Percentiles rank a stretch among this genome's conserved stretches.
Conservation (phyloP, 371 early-diverging fungal species). For the Circinella umbellata region DNA sequence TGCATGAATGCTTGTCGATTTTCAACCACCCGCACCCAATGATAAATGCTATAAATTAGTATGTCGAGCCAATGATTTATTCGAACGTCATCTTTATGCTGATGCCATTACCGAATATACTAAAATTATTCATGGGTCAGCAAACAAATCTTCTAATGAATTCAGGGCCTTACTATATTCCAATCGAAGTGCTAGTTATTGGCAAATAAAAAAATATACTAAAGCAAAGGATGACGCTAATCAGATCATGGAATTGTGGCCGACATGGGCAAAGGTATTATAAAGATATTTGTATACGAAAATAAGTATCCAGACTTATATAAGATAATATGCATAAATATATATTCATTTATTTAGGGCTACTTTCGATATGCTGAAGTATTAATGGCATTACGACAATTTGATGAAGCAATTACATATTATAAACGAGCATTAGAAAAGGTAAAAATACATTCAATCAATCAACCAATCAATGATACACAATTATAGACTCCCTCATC, state of each 20-base stretch:
- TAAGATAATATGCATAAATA: not conserved
- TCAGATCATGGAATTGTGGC: constrained; percentile 59
- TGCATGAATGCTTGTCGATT: constrained; percentile 9
- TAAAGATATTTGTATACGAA: no score
- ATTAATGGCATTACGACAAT: constrained; percentile 52
- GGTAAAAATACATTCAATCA: constrained; percentile 21
- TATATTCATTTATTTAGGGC: constrained; percentile 54
- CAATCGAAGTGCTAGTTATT: constrained; percentile 72
- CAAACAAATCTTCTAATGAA: constrained; percentile 28
- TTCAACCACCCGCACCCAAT: constrained; percentile 41
- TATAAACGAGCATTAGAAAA: constrained; percentile 59
- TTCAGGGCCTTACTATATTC: constrained; percentile 64
- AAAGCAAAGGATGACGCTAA: constrained; percentile 71
- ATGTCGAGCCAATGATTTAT: constrained; percentile 63
- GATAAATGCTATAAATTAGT: constrained; percentile 46
- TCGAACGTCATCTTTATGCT: constrained; percentile 54
- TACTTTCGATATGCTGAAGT: constrained; percentile 79
- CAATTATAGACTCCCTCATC: no score
- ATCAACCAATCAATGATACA: not conserved
- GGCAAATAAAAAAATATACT: constrained; percentile 49
- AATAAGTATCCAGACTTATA: not conserved
- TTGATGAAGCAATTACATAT: constrained; percentile 63
- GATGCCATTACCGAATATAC: constrained; percentile 69
- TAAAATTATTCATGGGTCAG: constrained; percentile 55
- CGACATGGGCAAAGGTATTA: constrained; percentile 77